Percentiles rank a stretch among this genome's conserved stretches.
phyloP scores from a whole-genome alignment of 768 basidiomycete species.

The Lactarius trivialis region DNA sequence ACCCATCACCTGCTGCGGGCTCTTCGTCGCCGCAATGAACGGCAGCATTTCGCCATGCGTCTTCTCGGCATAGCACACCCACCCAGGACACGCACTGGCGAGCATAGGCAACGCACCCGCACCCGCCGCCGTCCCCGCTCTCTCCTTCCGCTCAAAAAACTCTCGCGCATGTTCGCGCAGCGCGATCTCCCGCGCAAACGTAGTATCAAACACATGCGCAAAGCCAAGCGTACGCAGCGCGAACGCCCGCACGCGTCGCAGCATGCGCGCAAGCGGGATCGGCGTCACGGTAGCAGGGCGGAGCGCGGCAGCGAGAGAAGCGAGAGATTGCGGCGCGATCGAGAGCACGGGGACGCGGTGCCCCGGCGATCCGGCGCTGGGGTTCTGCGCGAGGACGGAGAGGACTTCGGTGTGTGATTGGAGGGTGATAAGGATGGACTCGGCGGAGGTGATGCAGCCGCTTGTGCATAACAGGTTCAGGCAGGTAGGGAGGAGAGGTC shows the following conservation, averaged over 20 bases:
- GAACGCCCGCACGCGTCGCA: conserved; percentile 68
- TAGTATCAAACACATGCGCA: conserved; percentile 86
- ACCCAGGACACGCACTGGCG: conserved; percentile 94
- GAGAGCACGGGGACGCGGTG: conserved; percentile 67
- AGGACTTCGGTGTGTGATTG: conserved; percentile 94
- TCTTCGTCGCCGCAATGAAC: conserved; percentile 82
- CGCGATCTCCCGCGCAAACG: conserved; percentile 84
- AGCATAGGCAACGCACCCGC: conserved; percentile 73
- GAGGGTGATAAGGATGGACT: conserved; percentile 92
- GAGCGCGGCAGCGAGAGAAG: conserved; percentile 65
- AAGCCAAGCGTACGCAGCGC: conserved; percentile 64
- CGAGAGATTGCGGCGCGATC: conserved; percentile 84
- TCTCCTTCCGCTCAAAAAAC: conserved; percentile 54
- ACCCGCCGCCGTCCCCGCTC: conserved; percentile 20
- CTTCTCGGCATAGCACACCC: conserved; percentile 99
- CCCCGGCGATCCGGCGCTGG: conserved; percentile 31
- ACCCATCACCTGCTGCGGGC: conserved; percentile 93
- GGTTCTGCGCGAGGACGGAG: conserved; percentile 60
- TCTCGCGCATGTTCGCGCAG: conserved; percentile 77
- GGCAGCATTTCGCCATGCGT: conserved; percentile 91
- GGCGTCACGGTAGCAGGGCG: conserved; percentile 38
- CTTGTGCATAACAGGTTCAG: conserved; percentile 34
- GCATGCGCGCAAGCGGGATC: conserved; percentile 47
- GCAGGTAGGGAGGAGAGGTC: not conserved
- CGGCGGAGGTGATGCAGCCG: conserved; percentile 97